Evolutionary conservation across 768 basidiomycete species (phyloP), one percentile per base, ranked within the genome.

Genomic region (Nidularia pulvinata): DNA sequence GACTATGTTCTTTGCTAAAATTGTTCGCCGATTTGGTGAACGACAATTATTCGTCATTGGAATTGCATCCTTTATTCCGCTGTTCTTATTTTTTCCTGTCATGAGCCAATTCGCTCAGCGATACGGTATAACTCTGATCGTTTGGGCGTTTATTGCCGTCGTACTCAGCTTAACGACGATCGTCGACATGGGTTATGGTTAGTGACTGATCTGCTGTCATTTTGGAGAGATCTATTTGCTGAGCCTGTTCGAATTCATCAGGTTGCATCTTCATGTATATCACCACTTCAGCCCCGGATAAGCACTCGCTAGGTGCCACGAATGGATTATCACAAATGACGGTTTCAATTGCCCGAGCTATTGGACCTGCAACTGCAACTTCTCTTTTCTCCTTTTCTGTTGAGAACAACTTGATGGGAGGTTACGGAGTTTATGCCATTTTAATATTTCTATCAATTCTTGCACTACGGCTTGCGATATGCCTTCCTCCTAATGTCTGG

Each of bases 21-120:
- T 85, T 25, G 79, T 85, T 33, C 73, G 79, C 48, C 70, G 77
- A 4, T 78, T 79, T 43, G 86, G 86, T 9, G 72, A 78, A 45
- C 85, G 83, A 66, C 62, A 54, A 6, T 69, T 84, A n/a, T 86
- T 79, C 59, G 59, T 78, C 33, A 48, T 60, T 11, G 74, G 81
- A 7, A 59, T 86, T 33, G 55, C 61, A 10, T 66, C 71, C 10
- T 73, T 73, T 32, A 52, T 84, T 42, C 80, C 82, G 0, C 61
- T 76, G 13, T 75, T 81, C 43, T 63, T 74, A 39, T n/a, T 39
- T 39, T 39, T 39, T n/a, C 37, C 37, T 7, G n/a, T 39, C 37
- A 7, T 39, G n/a, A 7, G 9, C 7, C 7, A 7, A 39, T 39
- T 39, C 37, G 37, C 37, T 39, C 37, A n/a, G 37, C n/a, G 37